Base-by-base conservation (phyloP, 768 basidiomycete species). In the Agaricus subrufescens region DNA sequence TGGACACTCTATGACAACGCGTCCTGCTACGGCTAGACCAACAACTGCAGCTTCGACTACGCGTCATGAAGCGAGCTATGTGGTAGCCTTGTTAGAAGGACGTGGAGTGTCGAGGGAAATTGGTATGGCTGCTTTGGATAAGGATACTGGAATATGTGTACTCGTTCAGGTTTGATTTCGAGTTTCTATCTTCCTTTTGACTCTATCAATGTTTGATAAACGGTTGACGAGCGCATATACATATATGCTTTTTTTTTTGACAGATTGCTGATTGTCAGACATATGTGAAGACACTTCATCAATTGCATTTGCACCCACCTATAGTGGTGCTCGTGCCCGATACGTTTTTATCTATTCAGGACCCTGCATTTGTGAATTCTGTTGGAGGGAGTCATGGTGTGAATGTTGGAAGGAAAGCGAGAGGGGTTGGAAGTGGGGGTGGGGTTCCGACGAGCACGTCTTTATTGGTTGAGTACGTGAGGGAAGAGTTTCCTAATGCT, bases 191-290 rank as follows among this genome's bases (percentile, higher is more conserved):
- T 31, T 34, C 34, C 5, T 34, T 11, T 34, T 34, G 5, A 8
- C 7, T 34, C 11, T 7, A 34, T 34, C 34, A 6, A 34, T 34
- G 11, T 34, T 34, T 34, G 34, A 34, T 8, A 8, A 8, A 8
- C 11, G 25, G 12, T 44, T 43, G 42, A 43, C 14, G 14, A 44
- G 15, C 42, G 34, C 42, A 31, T 14, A 4, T 19, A 51, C 31
- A 48, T 9, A 29, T 40, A 10, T 29, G n/a, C 46, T 46, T 23
- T 9, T 25, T 40, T 10, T 55, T 23, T 38, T 50, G 50, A 38
- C 60, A 95, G 91, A 77, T 93, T 30, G 83, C 87, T 37, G 94
- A 97, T 65, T 87, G 87, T 56, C 85, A 90, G 54, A 94, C 93
- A 12, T 95, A 93, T 60, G 86, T 92, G 57, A 94, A 94, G 68